These are phyloP conservation scores for Rhizoctonia solani DNA, from an alignment of 1,284 basidiomycete species.

Conservation along the genomic window DNA sequence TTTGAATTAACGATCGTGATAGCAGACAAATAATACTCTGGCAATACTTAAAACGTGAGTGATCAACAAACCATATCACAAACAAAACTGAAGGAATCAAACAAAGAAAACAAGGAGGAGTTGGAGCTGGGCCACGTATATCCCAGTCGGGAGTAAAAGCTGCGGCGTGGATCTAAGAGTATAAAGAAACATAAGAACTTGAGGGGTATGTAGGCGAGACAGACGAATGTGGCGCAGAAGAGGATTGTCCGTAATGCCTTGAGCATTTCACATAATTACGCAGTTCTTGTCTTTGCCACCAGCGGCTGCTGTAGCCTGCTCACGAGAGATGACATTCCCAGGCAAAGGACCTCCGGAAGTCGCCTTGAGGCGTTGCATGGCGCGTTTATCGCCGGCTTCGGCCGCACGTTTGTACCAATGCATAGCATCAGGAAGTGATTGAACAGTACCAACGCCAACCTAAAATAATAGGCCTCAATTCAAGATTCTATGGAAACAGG, in stretches of 20 bases:
- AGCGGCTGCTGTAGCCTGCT: constrained; percentile 45
- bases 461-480: constrained; percentile 35
- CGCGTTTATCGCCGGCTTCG: constrained; percentile 94
- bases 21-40: constrained; percentile 22
- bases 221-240: neutral
- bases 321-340: constrained; percentile 42
- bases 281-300: constrained; percentile 60
- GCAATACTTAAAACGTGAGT: constrained; percentile 31
- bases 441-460: constrained; percentile 82
- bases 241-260: neutral
- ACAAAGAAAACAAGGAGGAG: neutral
- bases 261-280: constrained; percentile 68
- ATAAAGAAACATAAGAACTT: neutral
- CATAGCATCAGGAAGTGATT: constrained; percentile 69
- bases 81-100: neutral
- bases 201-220: neutral
- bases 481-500: neutral
- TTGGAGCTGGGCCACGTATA: neutral
- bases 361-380: constrained; percentile 80
- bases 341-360: constrained; percentile 51
- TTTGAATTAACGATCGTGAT: constrained; percentile 28
- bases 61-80: neutral
- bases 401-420: constrained; percentile 89
- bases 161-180: constrained; percentile 1
- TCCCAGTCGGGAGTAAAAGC: constrained; percentile 3